Conservation (phyloP, 495 filamentous ascomycete species). For the Oidiodendron maius region DNA sequence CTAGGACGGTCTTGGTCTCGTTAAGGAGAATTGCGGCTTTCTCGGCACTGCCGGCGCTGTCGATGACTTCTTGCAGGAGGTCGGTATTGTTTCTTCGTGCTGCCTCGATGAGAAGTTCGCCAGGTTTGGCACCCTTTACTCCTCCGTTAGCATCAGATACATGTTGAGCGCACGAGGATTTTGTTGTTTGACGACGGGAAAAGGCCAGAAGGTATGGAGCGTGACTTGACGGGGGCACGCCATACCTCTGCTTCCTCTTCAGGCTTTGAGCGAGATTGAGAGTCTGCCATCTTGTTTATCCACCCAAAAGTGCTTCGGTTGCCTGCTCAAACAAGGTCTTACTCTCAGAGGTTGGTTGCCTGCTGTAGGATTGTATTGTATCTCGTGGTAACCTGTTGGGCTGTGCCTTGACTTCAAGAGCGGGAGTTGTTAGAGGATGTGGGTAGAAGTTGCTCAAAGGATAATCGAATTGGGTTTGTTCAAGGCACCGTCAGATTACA, state of each 20-base stretch:
- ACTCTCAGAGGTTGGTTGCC: too few species aligned
- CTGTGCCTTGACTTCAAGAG: too few species aligned
- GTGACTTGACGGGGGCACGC: not conserved
- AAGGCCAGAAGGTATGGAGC: not conserved
- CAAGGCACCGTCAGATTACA: too few species aligned
- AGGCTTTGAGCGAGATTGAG: constrained; percentile 18
- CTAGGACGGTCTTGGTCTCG: constrained; percentile 72
- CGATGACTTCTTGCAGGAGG: constrained; percentile 59
- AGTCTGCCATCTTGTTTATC: constrained; percentile 33
- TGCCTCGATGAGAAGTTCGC: constrained; percentile 86
- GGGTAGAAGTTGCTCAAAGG: too few species aligned
- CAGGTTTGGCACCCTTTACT: constrained; percentile 71
- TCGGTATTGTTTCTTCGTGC: constrained; percentile 87
- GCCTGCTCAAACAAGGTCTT: too few species aligned
- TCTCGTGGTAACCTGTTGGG: too few species aligned
- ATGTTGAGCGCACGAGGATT: not conserved
- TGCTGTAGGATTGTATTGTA: too few species aligned
- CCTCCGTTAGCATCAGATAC: not conserved
- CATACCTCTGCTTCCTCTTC: constrained; percentile 36
- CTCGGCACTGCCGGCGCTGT: constrained; percentile 34
- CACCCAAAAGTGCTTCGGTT: not conserved
- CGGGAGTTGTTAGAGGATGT: too few species aligned
- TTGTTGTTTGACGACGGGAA: not conserved
- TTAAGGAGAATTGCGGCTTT: constrained; percentile 68
- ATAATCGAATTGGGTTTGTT: too few species aligned